Evolutionary conservation across 2,329 filamentous ascomycete genomes (phyloP), one percentile per base, ranked within the genome.

Genomic region (Cladosporium sp.): DNA sequence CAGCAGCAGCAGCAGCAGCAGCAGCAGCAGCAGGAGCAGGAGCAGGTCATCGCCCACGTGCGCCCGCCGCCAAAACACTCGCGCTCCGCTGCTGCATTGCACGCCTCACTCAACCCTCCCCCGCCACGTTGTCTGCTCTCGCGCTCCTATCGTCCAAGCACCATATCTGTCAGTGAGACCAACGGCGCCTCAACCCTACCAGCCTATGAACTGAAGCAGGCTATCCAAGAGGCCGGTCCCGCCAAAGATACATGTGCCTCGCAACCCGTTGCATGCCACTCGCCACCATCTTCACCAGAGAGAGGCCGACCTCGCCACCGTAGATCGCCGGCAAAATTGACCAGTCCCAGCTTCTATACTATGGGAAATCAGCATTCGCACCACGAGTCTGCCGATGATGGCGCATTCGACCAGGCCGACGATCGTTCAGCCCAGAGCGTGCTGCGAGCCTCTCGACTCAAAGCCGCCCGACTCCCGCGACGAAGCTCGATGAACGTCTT

Each of bases 401-500:
- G 47, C 56, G 44, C 54, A 10, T 36, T 48, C 15, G 59, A 52
- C 9, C 22, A 28, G 17, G 54, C 61, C 9, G 67, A 69, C 58
- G 60, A 62, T 60, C 60, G 59, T 24, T 67, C 65, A 6, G 35
- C 60, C 13, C 62, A 57, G 44, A 67, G 66, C 42, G 61, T 63
- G 8, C 60, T 61, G 40, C 65, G 62, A 37, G 49, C 59, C 13
- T 58, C 60, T 39, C 64, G 61, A 32, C 42, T 60, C 35, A 60
- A 65, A 57, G 53, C 35, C 58, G 47, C 64, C 56, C 53, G 60
- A 13, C 51, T 67, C 28, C 61, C 64, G 37, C 64, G 68, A 45
- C 68, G 67, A 58, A 65, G 66, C 60, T 70, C 68, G 1, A 64
- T 61, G 52, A 68, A 68, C 49, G 58, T 70, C n/a, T 66, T 69